phyloP scores from a whole-genome alignment of 2,329 filamentous ascomycete species.

The Drechslerella dactyloides region DNA sequence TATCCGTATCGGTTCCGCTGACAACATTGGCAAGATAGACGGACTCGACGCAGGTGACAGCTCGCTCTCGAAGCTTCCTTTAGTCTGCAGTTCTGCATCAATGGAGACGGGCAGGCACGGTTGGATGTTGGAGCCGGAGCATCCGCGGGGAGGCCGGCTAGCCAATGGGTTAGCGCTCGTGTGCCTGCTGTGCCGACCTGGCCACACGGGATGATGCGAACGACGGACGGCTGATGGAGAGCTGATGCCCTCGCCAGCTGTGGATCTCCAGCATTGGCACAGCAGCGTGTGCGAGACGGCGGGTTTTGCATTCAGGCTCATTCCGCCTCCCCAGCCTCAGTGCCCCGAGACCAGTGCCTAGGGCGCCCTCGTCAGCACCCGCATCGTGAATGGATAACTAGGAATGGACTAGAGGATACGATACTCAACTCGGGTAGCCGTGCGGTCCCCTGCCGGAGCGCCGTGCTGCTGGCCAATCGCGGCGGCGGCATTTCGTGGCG shows the following conservation, averaged over 20 bases:
- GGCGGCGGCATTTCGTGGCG: not conserved
- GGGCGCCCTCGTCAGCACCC: too few relatives aligned
- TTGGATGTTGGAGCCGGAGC: conserved; percentile 1
- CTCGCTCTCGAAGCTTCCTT: not conserved
- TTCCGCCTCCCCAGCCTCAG: too few relatives aligned
- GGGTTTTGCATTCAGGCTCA: too few relatives aligned
- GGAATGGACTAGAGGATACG: too few relatives aligned
- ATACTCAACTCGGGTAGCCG: too few relatives aligned
- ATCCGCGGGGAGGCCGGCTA: conserved; percentile 7
- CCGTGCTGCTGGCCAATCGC: not conserved
- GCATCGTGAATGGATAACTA: too few relatives aligned
- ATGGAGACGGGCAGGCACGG: not conserved
- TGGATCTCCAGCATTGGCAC: conserved; percentile 1
- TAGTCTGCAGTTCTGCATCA: not conserved
- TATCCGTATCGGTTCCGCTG: too few relatives aligned
- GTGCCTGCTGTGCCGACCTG: conserved; percentile 1
- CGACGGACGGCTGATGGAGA: not conserved
- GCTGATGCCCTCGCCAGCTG: not conserved
- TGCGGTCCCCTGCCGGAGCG: not conserved
- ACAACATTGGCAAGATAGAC: not conserved
- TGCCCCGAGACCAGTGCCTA: too few relatives aligned
- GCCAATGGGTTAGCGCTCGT: conserved; percentile 7
- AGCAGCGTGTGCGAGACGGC: too few relatives aligned
- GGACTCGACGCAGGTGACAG: not conserved
- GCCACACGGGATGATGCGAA: too few relatives aligned